Percentiles rank a stretch among this genome's conserved stretches.
Conservation (phyloP, 345 rosid genomes). For the Tarenaya hassleriana region DNA sequence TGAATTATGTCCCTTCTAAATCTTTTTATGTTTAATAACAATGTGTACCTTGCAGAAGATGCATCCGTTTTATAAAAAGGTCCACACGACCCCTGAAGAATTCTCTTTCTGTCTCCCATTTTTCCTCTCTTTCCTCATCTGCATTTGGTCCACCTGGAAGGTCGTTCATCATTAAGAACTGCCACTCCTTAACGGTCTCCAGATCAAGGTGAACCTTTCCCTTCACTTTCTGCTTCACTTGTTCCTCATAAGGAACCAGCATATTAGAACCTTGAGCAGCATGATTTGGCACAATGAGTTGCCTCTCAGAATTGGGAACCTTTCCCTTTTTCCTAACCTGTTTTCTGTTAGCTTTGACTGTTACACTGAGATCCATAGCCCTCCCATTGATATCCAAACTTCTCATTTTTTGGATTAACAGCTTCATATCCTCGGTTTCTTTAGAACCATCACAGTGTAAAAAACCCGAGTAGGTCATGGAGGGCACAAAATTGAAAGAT, state of each 20-base stretch:
- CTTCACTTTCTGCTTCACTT: neutral
- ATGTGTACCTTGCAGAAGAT: constrained; percentile 37
- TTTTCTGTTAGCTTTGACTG: no score
- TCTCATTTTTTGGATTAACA: constrained; percentile 15
- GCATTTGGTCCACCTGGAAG: constrained; percentile 6
- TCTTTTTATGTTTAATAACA: neutral
- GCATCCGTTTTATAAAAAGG: constrained; percentile 32
- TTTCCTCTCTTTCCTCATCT: constrained; percentile 21
- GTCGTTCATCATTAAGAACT: constrained; percentile 28
- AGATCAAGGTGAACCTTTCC: constrained; percentile 35
- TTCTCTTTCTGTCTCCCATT: constrained; percentile 36
- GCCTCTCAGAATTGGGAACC: neutral
- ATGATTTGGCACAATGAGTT: neutral
- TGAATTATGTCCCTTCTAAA: neutral
- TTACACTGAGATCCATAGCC: neutral
- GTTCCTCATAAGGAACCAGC: neutral
- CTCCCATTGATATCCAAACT: constrained; percentile 10
- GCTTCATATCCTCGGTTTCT: neutral
- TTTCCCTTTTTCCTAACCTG: neutral
- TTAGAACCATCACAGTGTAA: neutral
- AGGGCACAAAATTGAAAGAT: neutral
- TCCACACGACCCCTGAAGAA: constrained; percentile 26
- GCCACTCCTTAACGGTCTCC: constrained; percentile 36
- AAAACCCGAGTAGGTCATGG: neutral
- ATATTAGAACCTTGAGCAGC: neutral